Conservation (phyloP, 2,329 filamentous ascomycete species). For the Fusarium incarnatum region DNA sequence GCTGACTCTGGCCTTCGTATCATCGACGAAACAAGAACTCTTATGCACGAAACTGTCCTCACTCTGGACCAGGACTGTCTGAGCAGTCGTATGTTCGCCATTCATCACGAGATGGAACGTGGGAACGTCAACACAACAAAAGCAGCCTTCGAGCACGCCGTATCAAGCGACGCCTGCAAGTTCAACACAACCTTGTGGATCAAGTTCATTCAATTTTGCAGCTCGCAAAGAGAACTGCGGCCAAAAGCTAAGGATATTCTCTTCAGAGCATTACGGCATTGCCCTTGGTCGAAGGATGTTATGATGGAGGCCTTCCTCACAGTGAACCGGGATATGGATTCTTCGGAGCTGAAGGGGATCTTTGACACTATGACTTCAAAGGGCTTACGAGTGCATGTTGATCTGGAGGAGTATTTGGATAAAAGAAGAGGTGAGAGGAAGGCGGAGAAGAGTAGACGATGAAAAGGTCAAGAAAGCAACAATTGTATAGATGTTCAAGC, state of each 20-base stretch:
- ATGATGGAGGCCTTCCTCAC: constrained; percentile 64
- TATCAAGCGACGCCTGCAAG: constrained; percentile 55
- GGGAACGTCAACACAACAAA: constrained; percentile 63
- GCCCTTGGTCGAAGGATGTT: constrained; percentile 62
- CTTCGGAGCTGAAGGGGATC: constrained; percentile 61
- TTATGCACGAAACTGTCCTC: constrained; percentile 67
- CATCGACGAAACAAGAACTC: constrained; percentile 79
- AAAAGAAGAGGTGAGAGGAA: constrained; percentile 46
- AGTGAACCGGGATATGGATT: constrained; percentile 58
- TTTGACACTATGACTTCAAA: constrained; percentile 61
- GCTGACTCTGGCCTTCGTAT: constrained; percentile 78
- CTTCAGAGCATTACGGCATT: constrained; percentile 60
- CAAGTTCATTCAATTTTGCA: constrained; percentile 62
- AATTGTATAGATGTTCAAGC: too few species aligned
- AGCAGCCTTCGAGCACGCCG: constrained; percentile 64
- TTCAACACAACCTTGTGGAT: constrained; percentile 61
- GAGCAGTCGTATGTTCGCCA: constrained; percentile 61
- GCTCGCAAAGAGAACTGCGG: constrained; percentile 52
- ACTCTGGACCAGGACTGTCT: constrained; percentile 55
- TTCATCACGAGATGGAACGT: constrained; percentile 61
- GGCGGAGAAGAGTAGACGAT: constrained; percentile 12
- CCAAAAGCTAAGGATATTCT: constrained; percentile 60
- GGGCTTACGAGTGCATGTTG: constrained; percentile 63
- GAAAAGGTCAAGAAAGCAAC: neutral
- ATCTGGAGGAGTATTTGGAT: constrained; percentile 62